Base-by-base conservation (phyloP, 1,139 yeast species). In the Blastobotrys aristatus region DNA sequence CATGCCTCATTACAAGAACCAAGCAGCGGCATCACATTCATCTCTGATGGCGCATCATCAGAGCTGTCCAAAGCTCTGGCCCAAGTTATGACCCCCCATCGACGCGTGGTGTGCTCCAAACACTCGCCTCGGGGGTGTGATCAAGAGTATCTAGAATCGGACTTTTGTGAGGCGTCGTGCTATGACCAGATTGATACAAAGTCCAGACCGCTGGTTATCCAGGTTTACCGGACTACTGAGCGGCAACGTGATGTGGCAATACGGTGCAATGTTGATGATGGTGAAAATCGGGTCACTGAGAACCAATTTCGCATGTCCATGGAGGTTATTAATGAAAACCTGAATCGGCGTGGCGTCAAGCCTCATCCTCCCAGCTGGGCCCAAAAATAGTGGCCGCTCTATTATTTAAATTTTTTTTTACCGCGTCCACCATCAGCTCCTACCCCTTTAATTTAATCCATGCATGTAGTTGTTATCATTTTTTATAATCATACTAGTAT, bases 271-370 rank as follows among this genome's bases (percentile, higher is more conserved):
- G 36, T 36, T 2, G 46, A 35, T 20, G 14, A 22, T 17, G 36
- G 32, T 6, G 40, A 35, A 4, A 36, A 31, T 27, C 40, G 46
- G 2, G 31, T 38, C 2, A 29, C 31, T 11, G 46, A 43, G 30
- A 43, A 43, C 31, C 46, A 43, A 29, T 43, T 43, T 16, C 26
- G 46, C 20, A 43, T 43, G 46, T 27, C 41, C 10, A 37, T 43
- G 41, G 46, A 43, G 29, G 46, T 43, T 18, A 36, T 43, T 22
- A 43, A 43, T 37, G 46, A 43, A 33, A 43, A 43, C 21, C n/a
- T 43, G 26, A 31, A 29, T 13, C 35, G 46, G 18, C 34, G 46
- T 6, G 41, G 46, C 22, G 32, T 43, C 14, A 43, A 36, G 36
- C 46, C 46, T 22, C 17, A 18, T 2, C 35, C 35, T n/a, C 46